A percentile compares a stretch with the other conserved stretches of the same genome.
Conservation (phyloP, 768 basidiomycete genomes). For the Lactarius sp. region DNA sequence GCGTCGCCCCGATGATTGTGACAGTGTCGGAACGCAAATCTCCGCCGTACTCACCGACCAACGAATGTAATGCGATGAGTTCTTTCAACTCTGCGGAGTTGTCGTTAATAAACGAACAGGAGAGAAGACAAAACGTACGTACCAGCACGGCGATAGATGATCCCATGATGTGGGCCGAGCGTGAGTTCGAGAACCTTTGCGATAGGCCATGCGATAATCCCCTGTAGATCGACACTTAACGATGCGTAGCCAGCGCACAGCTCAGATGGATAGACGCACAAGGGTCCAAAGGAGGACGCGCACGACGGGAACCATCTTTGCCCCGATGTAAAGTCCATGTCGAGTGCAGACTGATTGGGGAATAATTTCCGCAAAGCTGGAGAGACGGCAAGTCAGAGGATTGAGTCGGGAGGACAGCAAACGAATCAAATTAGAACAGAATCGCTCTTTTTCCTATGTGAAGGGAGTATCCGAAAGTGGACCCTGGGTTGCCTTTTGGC, state of each 20-base stretch:
- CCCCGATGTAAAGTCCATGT: slow-evolving; percentile 83
- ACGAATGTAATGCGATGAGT: slow-evolving; percentile 83
- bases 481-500: too few relatives aligned
- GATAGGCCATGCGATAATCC: slow-evolving; percentile 76
- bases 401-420: neutral
- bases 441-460: neutral
- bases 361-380: slow-evolving; percentile 85
- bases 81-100: slow-evolving; percentile 61
- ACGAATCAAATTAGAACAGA: neutral
- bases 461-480: neutral
- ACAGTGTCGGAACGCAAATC: slow-evolving; percentile 86
- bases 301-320: slow-evolving; percentile 75
- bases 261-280: slow-evolving; percentile 37
- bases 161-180: slow-evolving; percentile 82
- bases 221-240: slow-evolving; percentile 37
- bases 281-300: slow-evolving; percentile 61
- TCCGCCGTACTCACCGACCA: slow-evolving; percentile 67
- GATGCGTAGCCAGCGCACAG: neutral
- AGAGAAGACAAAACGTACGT: neutral
- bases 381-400: neutral
- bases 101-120: neutral
- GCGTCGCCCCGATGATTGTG: slow-evolving; percentile 82
- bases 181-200: slow-evolving; percentile 75
- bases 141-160: slow-evolving; percentile 76
- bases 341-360: slow-evolving; percentile 91